Base-by-base conservation (phyloP, 805 yeast species). In the Yarrowia hollandica region DNA sequence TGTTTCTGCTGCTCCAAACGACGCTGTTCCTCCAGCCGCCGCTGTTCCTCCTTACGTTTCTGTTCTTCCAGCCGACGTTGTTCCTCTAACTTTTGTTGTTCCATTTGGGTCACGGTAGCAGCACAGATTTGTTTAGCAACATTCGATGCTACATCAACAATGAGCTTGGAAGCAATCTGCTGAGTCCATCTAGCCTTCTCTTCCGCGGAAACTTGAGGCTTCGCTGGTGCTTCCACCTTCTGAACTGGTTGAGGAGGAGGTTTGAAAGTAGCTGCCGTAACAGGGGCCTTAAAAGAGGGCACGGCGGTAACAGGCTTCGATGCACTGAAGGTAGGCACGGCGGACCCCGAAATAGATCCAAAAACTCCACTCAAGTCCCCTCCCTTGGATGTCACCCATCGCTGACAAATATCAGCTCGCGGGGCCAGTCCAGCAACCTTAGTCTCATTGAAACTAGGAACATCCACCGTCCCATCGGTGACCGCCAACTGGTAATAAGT, bases 321-420 rank as follows among this genome's bases (percentile, higher is more conserved):
- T n/a, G n/a, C n/a, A n/a, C n/a, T 11, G 12, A 41, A 7, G 12
- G 33, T 18, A 6, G 33, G 2, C 2, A 33, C 15, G 7, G 44
- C 28, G n/a, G n/a, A n/a, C n/a, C n/a, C n/a, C n/a, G n/a, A n/a
- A n/a, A n/a, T n/a, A 18, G 48, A 22, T 6, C 37, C 54, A 21
- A 44, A 44, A 4, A 44, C 54, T 5, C 19, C 54, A 1, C 54
- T 10, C 18, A 44, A 4, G 12, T 44, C 37, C 5, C 54, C 54
- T 11, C 18, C 37, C 38, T 75, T 79, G 2, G 63, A 57, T 41
- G 82, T 79, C 3, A 82, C 73, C 21, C 71, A 69, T 8, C 59
- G 50, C 2, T 83, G 74, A 63, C 72, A 80, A 0, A 80, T 77
- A 60, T 81, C 84, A 57, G 74, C 75, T 61, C 78, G 71, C 3